Base-by-base conservation (phyloP, 2,329 filamentous ascomycete genomes). In the Hymenoscyphus occultus region DNA sequence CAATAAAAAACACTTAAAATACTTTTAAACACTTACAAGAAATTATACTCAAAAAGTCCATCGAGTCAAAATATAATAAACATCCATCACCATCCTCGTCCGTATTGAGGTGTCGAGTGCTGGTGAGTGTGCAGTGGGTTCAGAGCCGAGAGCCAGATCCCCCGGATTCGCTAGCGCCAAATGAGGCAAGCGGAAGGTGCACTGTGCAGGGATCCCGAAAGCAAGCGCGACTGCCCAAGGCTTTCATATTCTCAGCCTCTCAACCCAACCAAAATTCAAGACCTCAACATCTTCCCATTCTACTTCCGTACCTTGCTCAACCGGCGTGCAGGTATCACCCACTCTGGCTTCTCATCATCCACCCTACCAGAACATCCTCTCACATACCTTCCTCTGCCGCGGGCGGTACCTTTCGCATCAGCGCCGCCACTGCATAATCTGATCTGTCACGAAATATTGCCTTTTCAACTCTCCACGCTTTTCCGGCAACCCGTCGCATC, bases 371-470 rank as follows among this genome's bases (percentile, higher is more conserved):
- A 61, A 68, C 59, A 64, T 65, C 67, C 66, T 70, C 65, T 64
- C 61, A 62, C 68, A 68, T 66, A 71, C 63, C 64, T 62, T 69
- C 69, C 68, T 71, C 73, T 74, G 73, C 73, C 73, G 73, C 73
- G 70, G 73, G 73, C 73, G 73, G 72, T 75, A 74, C 64, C 72
- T 67, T 68, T 66, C 68, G 67, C 65, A 65, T 67, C 62, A 66
- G 71, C 73, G 72, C 71, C 70, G 72, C 68, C 62, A 65, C 72
- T 74, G 71, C 70, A 74, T 75, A 71, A 74, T 71, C 73, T 73
- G 70, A 74, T 71, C 73, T 73, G 70, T 74, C 71, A 73, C 66
- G 69, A 72, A 70, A 67, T 67, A 64, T 69, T 71, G 68, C 67
- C 67, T 66, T 68, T 72, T 71, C 71, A 57, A 70, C 71, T 69